A percentile compares a stretch with the other conserved stretches of the same genome.
These are phyloP conservation scores for Hyaloscypha variabilis DNA, from an alignment of 495 filamentous ascomycete species.

Conservation along the genomic window DNA sequence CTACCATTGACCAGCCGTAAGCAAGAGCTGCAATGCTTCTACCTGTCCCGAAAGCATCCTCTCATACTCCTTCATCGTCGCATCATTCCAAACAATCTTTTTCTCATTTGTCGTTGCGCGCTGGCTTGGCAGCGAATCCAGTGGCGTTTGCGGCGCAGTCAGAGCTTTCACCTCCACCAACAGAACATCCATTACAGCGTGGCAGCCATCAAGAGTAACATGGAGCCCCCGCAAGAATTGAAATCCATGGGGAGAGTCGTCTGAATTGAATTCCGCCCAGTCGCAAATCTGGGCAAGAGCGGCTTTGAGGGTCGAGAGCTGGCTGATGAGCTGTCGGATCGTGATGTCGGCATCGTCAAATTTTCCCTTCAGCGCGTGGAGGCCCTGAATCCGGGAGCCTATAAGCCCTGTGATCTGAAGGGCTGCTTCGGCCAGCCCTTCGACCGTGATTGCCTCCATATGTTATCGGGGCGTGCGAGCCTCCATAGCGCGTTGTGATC, in stretches of 20 bases:
- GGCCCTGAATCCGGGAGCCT: conserved; percentile 37
- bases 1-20: conserved; percentile 50
- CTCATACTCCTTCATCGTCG: conserved; percentile 44
- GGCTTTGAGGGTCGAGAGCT: conserved; percentile 43
- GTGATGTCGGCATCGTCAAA: conserved; percentile 45
- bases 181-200: conserved; percentile 43
- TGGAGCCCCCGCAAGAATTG: conserved; percentile 40
- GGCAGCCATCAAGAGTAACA: conserved; percentile 45
- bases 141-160: conserved; percentile 25
- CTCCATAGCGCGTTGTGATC: background rate
- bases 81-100: conserved; percentile 46
- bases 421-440: background rate
- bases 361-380: conserved; percentile 41
- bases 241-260: conserved; percentile 30
- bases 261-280: conserved; percentile 38
- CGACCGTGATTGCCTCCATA: background rate
- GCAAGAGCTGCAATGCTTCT: conserved; percentile 45
- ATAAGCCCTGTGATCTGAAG: conserved; percentile 23
- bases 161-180: conserved; percentile 42
- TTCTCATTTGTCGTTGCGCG: conserved; percentile 34
- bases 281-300: conserved; percentile 45
- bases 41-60: conserved; percentile 44
- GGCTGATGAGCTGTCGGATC: conserved; percentile 42
- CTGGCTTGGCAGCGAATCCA: conserved; percentile 28
- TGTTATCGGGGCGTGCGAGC: no score